Evolutionary conservation across 805 yeast species (phyloP), one percentile per base, ranked within the genome.

Genomic region (Candida boleticola): DNA sequence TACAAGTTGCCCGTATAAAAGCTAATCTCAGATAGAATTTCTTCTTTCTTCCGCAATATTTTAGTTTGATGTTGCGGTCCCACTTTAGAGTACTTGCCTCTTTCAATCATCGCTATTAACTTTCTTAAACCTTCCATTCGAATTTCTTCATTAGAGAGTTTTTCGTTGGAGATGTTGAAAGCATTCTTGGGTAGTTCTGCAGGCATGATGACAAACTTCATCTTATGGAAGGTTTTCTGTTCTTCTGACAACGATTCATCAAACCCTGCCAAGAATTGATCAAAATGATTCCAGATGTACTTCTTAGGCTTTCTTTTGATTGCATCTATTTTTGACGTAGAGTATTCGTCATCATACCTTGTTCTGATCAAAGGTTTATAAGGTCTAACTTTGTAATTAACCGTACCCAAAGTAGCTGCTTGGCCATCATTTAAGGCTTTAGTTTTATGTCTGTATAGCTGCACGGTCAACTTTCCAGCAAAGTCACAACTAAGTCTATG

Each of bases 261-360:
- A 57, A 83, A 86, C 0, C 99, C 99, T 0, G 97, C 96, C n/a
- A 90, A 61, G 19, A 79, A 77, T 55, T 89, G 97, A 65, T 93
- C 99, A 50, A 90, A 73, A 47, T 82, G 85, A 52, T 90, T 90
- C 99, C 99, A 93, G 47, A 90, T 89, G 47, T 80, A 77, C 11
- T 70, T 66, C 34, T 75, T 63, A 2, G 83, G 76, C 26, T 74
- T 74, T 13, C 73, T 72, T 33, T 75, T 74, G 16, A 77, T 64
- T 2, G 82, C 78, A 45, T 79, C 80, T 5, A 83, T 74, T 42
- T 67, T 71, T 1, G 89, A 74, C 2, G 74, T 68, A 19, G 78
- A 66, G 54, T 83, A 90, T 11, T 68, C 73, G 34, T 76, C 80
- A 26, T 89, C 90, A 57, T 87, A 87, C 42, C 93, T 69, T 0